Conservation (phyloP, 306 rosid species). For the Morella rubra region DNA sequence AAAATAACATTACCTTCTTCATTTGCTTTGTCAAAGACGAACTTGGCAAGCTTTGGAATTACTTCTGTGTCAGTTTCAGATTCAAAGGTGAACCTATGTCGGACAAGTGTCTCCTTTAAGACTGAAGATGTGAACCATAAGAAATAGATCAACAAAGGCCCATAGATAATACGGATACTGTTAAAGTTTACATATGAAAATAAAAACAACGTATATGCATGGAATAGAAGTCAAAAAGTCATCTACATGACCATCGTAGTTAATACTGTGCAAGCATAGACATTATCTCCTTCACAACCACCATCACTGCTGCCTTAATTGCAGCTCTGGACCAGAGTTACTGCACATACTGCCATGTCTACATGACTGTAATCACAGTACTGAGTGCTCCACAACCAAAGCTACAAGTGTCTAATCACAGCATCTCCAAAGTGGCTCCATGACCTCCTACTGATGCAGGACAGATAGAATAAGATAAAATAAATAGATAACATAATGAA, state of each 20-base stretch:
- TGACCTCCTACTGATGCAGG: too few species aligned
- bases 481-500: too few species aligned
- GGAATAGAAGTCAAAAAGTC: not conserved
- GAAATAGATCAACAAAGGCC: constrained; percentile 11
- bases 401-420: too few species aligned
- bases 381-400: too few species aligned
- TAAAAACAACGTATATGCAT: not conserved
- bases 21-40: constrained; percentile 82
- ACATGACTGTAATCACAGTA: too few species aligned
- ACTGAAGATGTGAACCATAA: constrained; percentile 46
- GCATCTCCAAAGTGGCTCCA: too few species aligned
- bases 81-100: constrained; percentile 82
- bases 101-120: constrained; percentile 72
- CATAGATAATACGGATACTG: not conserved
- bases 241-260: not conserved
- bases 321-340: not conserved
- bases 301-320: not conserved
- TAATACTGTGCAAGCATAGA: not conserved
- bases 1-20: constrained; percentile 59
- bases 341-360: not conserved
- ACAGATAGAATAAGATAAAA: too few species aligned
- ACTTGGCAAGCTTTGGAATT: constrained; percentile 96
- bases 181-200: not conserved
- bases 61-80: constrained; percentile 98
- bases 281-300: not conserved